These are phyloP conservation scores for Exobasidium rhododendri DNA, from an alignment of 1,284 basidiomycete genomes.

Conservation along the genomic window DNA sequence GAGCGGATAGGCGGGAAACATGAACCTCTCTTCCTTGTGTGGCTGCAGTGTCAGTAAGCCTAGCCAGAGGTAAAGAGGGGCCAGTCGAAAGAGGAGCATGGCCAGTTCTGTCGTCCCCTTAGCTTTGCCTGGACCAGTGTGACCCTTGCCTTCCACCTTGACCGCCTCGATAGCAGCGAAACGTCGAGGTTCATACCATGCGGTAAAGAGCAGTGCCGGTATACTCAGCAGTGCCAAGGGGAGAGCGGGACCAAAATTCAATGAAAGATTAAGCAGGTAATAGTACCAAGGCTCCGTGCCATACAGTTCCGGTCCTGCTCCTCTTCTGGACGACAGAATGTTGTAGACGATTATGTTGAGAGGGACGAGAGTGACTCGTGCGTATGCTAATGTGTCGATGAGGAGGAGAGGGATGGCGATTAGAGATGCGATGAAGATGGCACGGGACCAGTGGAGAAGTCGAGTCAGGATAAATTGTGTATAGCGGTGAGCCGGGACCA, in stretches of 20 bases:
- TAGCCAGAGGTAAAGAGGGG: constrained; percentile 86
- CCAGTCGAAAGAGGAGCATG: constrained; percentile 70
- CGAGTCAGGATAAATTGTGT: constrained; percentile 56
- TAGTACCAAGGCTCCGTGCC: constrained; percentile 76
- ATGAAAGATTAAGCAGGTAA: constrained; percentile 61
- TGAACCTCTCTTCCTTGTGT: constrained; percentile 97
- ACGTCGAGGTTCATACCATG: constrained; percentile 70
- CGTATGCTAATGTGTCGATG: constrained; percentile 80
- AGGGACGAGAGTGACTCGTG: constrained; percentile 72
- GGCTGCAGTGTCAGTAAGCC: constrained; percentile 73
- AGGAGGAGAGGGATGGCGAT: constrained; percentile 65
- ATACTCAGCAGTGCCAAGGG: constrained; percentile 64
- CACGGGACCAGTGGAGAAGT: background rate
- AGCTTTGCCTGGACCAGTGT: background rate
- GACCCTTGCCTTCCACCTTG: constrained; percentile 12
- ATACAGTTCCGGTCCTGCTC: constrained; percentile 81
- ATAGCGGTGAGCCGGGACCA: constrained; percentile 19
- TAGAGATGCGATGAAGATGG: constrained; percentile 62
- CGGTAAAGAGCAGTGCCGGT: constrained; percentile 75
- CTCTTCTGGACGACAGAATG: constrained; percentile 65
- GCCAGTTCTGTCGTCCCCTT: constrained; percentile 23
- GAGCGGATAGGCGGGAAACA: constrained; percentile 90
- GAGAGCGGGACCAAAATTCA: constrained; percentile 83
- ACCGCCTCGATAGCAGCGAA: constrained; percentile 58
- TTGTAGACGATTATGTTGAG: constrained; percentile 96